A percentile compares a stretch with the other conserved stretches of the same genome.
Conservation (phyloP, 495 filamentous ascomycete species). For the Podospora bellae-mahoneyi region DNA sequence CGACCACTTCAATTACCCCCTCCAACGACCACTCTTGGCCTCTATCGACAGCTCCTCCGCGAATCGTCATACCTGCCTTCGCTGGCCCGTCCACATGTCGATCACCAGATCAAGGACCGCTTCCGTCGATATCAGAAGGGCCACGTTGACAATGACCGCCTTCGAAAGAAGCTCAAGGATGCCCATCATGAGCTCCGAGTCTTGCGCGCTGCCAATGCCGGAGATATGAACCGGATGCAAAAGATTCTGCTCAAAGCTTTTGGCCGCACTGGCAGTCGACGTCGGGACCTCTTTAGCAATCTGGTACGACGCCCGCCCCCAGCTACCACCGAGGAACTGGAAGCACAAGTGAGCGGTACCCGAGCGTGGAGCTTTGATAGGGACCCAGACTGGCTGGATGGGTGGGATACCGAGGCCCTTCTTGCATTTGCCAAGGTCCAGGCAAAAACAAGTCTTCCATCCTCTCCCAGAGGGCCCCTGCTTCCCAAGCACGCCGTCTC, state of each 20-base stretch:
- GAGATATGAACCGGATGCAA: constrained; percentile 58
- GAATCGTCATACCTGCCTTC: constrained; percentile 80
- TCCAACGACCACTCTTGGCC: constrained; percentile 51
- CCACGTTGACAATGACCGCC: constrained; percentile 11
- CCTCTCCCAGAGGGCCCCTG: constrained; percentile 33
- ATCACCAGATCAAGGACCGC: constrained; percentile 53
- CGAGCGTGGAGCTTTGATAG: background rate
- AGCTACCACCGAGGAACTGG: constrained; percentile 35
- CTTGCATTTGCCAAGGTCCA: constrained; percentile 30
- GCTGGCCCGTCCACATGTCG: constrained; percentile 58
- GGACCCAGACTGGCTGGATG: constrained; percentile 41
- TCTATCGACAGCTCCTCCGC: constrained; percentile 76
- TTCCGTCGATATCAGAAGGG: constrained; percentile 43
- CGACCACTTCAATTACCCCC: constrained; percentile 24
- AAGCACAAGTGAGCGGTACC: constrained; percentile 15
- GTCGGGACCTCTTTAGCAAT: constrained; percentile 56
- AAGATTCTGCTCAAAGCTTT: constrained; percentile 66
- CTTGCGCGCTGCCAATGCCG: constrained; percentile 49
- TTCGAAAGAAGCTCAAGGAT: constrained; percentile 23
- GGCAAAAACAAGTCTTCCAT: constrained; percentile 3
- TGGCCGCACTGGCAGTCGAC: constrained; percentile 67
- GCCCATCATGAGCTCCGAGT: constrained; percentile 37
- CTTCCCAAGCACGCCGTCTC: constrained; percentile 37
- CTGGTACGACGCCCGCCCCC: constrained; percentile 45
- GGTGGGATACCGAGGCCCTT: constrained; percentile 40